phyloP scores from a whole-genome alignment of 306 rosid genomes.

The Hylodesmum podocarpum region DNA sequence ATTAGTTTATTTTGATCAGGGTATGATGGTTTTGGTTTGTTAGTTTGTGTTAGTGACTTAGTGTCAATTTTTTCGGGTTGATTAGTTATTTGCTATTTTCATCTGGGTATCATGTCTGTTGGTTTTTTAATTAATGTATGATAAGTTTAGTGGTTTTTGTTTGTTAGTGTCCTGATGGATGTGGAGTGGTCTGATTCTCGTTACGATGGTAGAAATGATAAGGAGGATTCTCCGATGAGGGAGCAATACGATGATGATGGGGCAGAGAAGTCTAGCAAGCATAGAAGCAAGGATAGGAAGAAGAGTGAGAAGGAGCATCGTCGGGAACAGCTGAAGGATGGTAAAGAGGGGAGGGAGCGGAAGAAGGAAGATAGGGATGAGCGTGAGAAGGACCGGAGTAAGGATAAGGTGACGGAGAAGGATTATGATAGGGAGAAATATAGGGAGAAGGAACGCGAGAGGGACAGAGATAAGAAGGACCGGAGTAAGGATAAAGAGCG shows the following conservation, averaged over 20 bases:
- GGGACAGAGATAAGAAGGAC: constrained; percentile 68
- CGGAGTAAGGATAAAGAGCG: constrained; percentile 63
- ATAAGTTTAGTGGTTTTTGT: background rate
- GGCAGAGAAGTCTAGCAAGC: constrained; percentile 54
- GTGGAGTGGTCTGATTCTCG: constrained; percentile 54
- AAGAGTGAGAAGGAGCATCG: constrained; percentile 72
- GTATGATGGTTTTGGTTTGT: background rate
- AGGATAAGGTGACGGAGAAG: constrained; percentile 69
- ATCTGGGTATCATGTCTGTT: background rate
- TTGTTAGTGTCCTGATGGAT: constrained; percentile 49
- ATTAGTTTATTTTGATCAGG: background rate
- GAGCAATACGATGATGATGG: constrained; percentile 53
- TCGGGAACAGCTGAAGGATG: constrained; percentile 51
- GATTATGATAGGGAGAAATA: constrained; percentile 70
- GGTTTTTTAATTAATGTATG: background rate
- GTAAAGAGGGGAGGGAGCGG: constrained; percentile 62
- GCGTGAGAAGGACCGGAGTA: constrained; percentile 65
- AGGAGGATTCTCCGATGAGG: constrained; percentile 42
- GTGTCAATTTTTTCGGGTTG: too few relatives aligned
- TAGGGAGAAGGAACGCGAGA: constrained; percentile 63
- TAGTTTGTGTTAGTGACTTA: background rate
- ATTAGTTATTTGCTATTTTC: background rate
- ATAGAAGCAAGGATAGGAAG: constrained; percentile 75
- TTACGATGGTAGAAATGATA: constrained; percentile 51
- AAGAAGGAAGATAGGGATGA: constrained; percentile 79